phyloP scores from a whole-genome alignment of 1,284 basidiomycete genomes.

The Cutaneotrichosporon cutaneum region DNA sequence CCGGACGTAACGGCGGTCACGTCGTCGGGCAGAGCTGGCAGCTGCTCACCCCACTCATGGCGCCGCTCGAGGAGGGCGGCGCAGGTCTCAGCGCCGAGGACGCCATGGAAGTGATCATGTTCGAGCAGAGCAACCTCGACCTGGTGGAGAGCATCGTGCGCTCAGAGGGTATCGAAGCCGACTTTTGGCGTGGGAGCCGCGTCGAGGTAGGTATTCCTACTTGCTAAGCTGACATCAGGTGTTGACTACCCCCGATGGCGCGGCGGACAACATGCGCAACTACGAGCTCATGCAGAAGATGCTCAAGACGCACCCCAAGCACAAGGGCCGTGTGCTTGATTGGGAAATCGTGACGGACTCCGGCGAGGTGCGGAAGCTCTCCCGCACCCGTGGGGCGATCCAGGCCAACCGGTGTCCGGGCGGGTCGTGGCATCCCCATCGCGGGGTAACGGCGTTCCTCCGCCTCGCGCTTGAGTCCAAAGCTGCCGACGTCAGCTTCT shows the following conservation, averaged over 20 bases:
- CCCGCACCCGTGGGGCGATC: constrained; percentile 10
- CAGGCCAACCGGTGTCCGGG: constrained; percentile 4
- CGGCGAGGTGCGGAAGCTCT: not conserved
- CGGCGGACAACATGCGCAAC: not conserved
- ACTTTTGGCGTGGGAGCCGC: constrained; percentile 34
- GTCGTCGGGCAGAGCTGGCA: constrained; percentile 36
- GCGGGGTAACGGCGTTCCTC: constrained; percentile 18
- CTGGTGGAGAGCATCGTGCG: constrained; percentile 61
- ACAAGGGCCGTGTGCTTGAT: not conserved
- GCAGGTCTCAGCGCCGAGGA: constrained; percentile 48
- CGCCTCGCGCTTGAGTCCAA: constrained; percentile 16
- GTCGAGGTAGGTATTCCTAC: constrained; percentile 19
- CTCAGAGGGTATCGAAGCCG: constrained; percentile 31
- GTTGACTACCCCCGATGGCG: not conserved
- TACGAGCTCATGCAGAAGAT: constrained; percentile 9
- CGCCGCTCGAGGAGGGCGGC: constrained; percentile 35
- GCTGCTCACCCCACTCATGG: constrained; percentile 22
- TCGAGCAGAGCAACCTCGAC: constrained; percentile 67
- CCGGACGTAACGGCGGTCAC: constrained; percentile 48
- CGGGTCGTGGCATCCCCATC: constrained; percentile 24
- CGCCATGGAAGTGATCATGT: constrained; percentile 58
- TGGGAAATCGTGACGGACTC: constrained; percentile 6
- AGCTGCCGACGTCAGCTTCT: constrained; percentile 11
- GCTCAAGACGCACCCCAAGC: not conserved
- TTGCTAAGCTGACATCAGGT: constrained; percentile 11